These are phyloP conservation scores for Naganishia sp. DNA, from an alignment of 1,284 basidiomycete species.

Conservation along the genomic window DNA sequence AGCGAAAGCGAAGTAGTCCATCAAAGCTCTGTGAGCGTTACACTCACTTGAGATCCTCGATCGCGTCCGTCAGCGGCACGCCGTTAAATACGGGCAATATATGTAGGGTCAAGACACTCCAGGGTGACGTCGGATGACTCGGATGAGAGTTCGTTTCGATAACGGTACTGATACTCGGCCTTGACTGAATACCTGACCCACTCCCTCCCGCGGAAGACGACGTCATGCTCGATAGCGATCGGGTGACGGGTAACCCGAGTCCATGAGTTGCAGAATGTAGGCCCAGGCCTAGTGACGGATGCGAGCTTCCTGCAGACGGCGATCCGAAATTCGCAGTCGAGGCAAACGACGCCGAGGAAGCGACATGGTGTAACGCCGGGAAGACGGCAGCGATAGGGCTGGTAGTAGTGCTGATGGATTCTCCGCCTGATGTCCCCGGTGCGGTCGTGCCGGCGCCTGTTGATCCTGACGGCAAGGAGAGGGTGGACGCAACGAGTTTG, in stretches of 20 bases:
- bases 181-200: neutral
- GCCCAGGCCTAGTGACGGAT: neutral
- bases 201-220: neutral
- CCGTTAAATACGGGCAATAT: constrained; percentile 89
- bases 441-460: neutral
- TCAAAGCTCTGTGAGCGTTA: too few species aligned
- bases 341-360: constrained; percentile 3
- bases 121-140: constrained; percentile 59
- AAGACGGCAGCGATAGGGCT: constrained; percentile 32
- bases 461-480: constrained; percentile 8
- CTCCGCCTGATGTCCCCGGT: constrained; percentile 8
- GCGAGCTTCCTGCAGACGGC: constrained; percentile 1
- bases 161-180: constrained; percentile 8
- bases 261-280: neutral
- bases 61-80: constrained; percentile 79
- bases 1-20: neutral
- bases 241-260: neutral
- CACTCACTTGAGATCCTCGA: constrained; percentile 80
- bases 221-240: constrained; percentile 9
- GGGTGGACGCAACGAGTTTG: constrained; percentile 32
- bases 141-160: constrained; percentile 35
- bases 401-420: neutral
- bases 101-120: constrained; percentile 79
- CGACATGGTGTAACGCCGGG: constrained; percentile 13
- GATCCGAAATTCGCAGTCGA: neutral